These are phyloP conservation scores for Suhomyces canberraensis DNA, from an alignment of 805 yeast genomes.

Conservation along the genomic window DNA sequence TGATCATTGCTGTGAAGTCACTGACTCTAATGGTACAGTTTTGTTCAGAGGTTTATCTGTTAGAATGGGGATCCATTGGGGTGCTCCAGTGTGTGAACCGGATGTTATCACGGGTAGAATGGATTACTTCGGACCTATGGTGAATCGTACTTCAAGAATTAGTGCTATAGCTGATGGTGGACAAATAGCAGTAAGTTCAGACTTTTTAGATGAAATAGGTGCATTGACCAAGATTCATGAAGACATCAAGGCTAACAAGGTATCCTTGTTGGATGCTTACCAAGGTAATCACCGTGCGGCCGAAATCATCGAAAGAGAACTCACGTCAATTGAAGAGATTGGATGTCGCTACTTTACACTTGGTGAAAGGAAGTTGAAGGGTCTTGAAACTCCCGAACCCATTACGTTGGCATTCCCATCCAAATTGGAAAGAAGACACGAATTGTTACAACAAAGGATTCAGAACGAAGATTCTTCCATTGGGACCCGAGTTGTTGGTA, in stretches of 20 bases:
- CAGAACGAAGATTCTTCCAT: conserved; percentile 21
- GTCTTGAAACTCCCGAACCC: conserved; percentile 88
- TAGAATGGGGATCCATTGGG: conserved; percentile 99
- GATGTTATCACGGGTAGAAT: conserved; percentile 94
- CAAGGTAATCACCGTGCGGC: conserved; percentile 47
- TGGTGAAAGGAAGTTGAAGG: conserved; percentile 90
- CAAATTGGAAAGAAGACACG: conserved; percentile 57
- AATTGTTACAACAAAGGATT: conserved; percentile 32
- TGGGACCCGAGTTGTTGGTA: conserved; percentile 36
- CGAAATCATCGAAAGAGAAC: conserved; percentile 61
- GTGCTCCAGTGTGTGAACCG: conserved; percentile 91
- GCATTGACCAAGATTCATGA: conserved; percentile 51
- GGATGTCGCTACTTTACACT: conserved; percentile 67
- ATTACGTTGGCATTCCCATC: conserved; percentile 78
- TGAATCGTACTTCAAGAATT: conserved; percentile 89
- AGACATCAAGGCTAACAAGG: conserved; percentile 27
- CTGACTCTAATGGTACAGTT: conserved; percentile 55
- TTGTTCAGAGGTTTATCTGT: conserved; percentile 89
- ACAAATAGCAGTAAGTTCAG: conserved; percentile 85
- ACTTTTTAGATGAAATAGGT: conserved; percentile 70
- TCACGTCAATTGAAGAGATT: conserved; percentile 58
- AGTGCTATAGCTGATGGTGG: conserved; percentile 97
- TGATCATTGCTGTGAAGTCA: conserved; percentile 77
- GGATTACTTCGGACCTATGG: conserved; percentile 99
- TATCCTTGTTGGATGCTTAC: conserved; percentile 38